These are phyloP conservation scores for Pyrenophora seminiperda DNA, from an alignment of 2,329 filamentous ascomycete genomes.

Conservation along the genomic window DNA sequence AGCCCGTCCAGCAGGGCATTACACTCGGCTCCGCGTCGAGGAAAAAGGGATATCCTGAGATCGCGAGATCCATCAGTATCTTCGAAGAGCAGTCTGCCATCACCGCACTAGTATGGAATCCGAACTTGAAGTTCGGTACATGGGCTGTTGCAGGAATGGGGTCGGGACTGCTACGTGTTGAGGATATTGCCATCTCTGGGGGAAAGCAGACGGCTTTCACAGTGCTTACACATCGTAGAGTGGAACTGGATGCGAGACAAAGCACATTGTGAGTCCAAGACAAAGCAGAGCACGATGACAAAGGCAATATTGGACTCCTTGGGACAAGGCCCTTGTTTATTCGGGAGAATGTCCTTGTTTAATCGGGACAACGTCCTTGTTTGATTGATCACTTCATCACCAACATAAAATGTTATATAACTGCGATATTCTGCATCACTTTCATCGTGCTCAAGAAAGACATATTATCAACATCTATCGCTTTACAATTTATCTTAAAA, in stretches of 20 bases:
- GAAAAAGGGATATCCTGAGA: constrained; percentile 27
- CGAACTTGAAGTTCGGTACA: constrained; percentile 54
- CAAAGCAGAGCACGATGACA: neutral
- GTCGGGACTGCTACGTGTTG: constrained; percentile 55
- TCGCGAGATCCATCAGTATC: constrained; percentile 47
- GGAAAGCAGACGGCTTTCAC: neutral
- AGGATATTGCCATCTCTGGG: constrained; percentile 50
- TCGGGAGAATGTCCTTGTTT: neutral
- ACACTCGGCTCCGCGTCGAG: constrained; percentile 25
- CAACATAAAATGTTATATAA: neutral
- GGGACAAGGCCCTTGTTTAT: too few species aligned
- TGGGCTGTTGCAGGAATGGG: constrained; percentile 59
- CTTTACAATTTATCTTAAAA: too few species aligned
- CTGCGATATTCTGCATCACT: neutral
- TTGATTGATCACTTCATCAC: neutral
- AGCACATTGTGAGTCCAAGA: neutral
- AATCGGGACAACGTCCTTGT: neutral
- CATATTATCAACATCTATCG: neutral
- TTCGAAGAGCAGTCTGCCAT: constrained; percentile 54
- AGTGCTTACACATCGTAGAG: neutral
- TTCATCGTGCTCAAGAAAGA: neutral
- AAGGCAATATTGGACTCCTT: neutral
- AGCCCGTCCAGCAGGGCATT: constrained; percentile 37
- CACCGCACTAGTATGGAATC: constrained; percentile 57
- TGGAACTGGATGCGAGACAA: neutral